Conservation (phyloP, 208 protist genomes). For the Trypanosomatidae sp. region DNA sequence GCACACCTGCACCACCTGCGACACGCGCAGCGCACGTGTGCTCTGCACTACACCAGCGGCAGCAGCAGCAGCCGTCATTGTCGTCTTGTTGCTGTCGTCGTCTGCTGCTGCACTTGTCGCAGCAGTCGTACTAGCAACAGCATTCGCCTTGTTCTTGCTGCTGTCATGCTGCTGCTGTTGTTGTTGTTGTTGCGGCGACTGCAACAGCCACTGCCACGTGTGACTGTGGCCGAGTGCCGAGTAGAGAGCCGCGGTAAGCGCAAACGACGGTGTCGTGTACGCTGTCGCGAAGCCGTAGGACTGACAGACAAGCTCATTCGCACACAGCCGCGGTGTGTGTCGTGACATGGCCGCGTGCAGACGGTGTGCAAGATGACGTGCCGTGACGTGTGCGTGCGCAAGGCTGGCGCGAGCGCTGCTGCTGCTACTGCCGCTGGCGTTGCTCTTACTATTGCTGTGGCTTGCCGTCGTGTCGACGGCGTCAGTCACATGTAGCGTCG, state of each 20-base stretch:
- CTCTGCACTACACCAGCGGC: slow-evolving; percentile 1
- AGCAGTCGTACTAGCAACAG: not conserved
- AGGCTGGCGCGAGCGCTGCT: no score
- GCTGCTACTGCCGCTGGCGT: no score
- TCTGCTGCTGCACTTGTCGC: not conserved
- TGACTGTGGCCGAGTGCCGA: not conserved
- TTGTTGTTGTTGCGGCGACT: not conserved
- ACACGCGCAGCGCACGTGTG: slow-evolving; percentile 4
- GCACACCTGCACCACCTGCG: slow-evolving; percentile 25
- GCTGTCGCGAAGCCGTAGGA: not conserved
- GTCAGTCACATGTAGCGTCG: no score
- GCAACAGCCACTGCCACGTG: not conserved
- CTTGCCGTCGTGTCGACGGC: no score
- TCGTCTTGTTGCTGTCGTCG: no score
- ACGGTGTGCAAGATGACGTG: no score
- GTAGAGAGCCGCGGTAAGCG: not conserved
- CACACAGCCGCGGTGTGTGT: no score
- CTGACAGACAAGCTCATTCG: not conserved
- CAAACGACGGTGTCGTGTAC: not conserved
- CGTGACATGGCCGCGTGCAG: no score
- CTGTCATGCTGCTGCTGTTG: not conserved
- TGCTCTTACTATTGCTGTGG: no score
- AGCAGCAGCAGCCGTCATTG: no score
- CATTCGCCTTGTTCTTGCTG: no score
- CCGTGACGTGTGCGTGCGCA: no score